Evolutionary conservation across 345 rosid genomes (phyloP).

Genomic region (Kandelia obovata): DNA sequence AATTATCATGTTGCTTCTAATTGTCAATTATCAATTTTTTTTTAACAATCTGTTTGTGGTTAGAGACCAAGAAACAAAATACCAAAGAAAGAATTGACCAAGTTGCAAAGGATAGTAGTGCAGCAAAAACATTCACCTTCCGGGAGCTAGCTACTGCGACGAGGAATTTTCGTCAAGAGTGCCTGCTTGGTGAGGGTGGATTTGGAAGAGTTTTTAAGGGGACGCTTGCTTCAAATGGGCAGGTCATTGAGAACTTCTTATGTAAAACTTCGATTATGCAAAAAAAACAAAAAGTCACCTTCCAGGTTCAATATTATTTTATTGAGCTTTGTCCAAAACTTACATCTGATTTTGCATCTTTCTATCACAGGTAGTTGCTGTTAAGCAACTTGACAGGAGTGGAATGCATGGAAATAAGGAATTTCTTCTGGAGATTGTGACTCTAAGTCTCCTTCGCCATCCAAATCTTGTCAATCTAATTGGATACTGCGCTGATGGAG

Average conservation of each 20-base stretch:
- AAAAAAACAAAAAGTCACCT: neutral
- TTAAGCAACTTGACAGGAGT: slow-evolving; percentile 69
- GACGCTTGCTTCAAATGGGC: slow-evolving; percentile 49
- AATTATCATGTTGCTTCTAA: neutral
- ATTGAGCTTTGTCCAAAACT: neutral
- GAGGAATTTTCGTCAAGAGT: slow-evolving; percentile 66
- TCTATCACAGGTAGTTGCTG: slow-evolving; percentile 46
- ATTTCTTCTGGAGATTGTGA: slow-evolving; percentile 48
- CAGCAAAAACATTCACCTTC: slow-evolving; percentile 22
- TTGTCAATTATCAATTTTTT: neutral
- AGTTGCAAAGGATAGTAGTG: neutral
- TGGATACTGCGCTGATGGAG: slow-evolving; percentile 79
- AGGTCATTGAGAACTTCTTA: slow-evolving; percentile 34
- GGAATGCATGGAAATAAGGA: slow-evolving; percentile 56
- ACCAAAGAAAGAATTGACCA: slow-evolving; percentile 2
- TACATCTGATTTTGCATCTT: neutral
- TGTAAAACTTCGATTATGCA: too few relatives aligned
- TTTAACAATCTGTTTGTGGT: neutral
- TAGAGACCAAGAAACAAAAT: slow-evolving; percentile 11
- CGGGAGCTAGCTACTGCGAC: slow-evolving; percentile 77
- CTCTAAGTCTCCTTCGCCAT: slow-evolving; percentile 46
- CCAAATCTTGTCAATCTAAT: slow-evolving; percentile 52
- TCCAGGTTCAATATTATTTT: neutral
- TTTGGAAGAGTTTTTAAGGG: slow-evolving; percentile 77
- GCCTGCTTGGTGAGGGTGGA: slow-evolving; percentile 75